Conservation (phyloP, 2,329 filamentous ascomycete genomes). For the Exophiala viscosa region DNA sequence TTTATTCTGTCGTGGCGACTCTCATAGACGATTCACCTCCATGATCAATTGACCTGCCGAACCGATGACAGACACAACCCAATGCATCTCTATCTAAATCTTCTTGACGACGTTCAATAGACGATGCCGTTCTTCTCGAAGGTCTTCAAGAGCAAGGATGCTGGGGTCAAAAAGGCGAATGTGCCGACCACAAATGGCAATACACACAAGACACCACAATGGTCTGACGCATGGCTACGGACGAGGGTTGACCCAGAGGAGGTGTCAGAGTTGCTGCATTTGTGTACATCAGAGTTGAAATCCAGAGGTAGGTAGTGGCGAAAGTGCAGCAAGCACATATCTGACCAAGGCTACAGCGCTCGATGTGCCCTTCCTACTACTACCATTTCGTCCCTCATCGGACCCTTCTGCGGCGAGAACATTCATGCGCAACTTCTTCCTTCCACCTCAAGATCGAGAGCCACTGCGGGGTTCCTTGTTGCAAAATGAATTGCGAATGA, state of each 20-base stretch:
- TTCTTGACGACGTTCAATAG: conserved; percentile 1
- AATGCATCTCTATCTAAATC: neutral
- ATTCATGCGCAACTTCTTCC: conserved; percentile 91
- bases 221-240: conserved; percentile 84
- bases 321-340: conserved; percentile 21
- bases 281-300: conserved; percentile 89
- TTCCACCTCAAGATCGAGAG: conserved; percentile 59
- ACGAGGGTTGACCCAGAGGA: conserved; percentile 82
- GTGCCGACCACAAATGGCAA: conserved; percentile 50
- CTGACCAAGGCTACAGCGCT: conserved; percentile 58
- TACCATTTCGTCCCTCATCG: conserved; percentile 90
- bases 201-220: conserved; percentile 66
- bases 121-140: conserved; percentile 58
- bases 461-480: conserved; percentile 65
- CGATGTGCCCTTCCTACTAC: conserved; percentile 84
- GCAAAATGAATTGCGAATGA: conserved; percentile 82
- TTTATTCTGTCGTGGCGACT: neutral
- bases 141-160: conserved; percentile 72
- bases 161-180: conserved; percentile 57
- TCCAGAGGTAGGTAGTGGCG: conserved; percentile 69
- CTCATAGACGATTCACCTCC: neutral
- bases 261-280: conserved; percentile 78
- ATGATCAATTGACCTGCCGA: neutral
- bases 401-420: conserved; percentile 88
- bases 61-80: conserved; percentile 13